phyloP scores from a whole-genome alignment of 345 rosid genomes.

The Viola odorata region DNA sequence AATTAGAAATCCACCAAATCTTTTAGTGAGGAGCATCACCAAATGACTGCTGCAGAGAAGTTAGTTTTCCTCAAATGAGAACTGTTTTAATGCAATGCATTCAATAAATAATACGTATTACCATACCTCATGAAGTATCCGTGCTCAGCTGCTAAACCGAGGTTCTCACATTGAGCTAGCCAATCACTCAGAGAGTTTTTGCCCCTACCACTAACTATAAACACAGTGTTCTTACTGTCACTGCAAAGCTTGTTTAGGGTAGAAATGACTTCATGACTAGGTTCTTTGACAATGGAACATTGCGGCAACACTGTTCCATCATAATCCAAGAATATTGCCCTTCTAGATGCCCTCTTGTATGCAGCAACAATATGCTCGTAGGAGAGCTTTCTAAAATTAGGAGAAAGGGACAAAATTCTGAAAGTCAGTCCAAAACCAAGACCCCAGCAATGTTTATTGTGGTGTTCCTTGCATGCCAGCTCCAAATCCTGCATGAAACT shows the following conservation, averaged over 20 bases:
- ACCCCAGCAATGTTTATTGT: slow-evolving; percentile 35
- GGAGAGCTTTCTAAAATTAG: slow-evolving; percentile 37
- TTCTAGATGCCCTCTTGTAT: slow-evolving; percentile 26
- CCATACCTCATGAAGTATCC: slow-evolving; percentile 32
- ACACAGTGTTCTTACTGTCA: slow-evolving; percentile 35
- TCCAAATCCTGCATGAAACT: slow-evolving; percentile 41
- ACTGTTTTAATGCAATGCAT: not conserved
- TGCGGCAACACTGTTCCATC: slow-evolving; percentile 43
- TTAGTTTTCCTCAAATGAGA: not conserved
- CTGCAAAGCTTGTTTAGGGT: slow-evolving; percentile 30
- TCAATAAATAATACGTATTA: not conserved
- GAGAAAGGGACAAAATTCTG: slow-evolving; percentile 34
- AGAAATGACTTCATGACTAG: slow-evolving; percentile 23
- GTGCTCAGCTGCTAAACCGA: slow-evolving; percentile 47
- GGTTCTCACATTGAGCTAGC: slow-evolving; percentile 28
- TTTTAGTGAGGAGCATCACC: not conserved
- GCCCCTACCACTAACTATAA: slow-evolving; percentile 44
- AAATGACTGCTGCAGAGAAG: not conserved
- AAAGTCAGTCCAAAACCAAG: slow-evolving; percentile 38
- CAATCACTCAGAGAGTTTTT: slow-evolving; percentile 30
- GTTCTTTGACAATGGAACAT: slow-evolving; percentile 25
- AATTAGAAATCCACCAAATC: not conserved
- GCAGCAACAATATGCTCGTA: slow-evolving; percentile 28
- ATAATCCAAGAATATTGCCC: slow-evolving; percentile 46
- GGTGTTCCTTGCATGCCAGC: slow-evolving; percentile 34